Evolutionary conservation across 306 rosid genomes (phyloP).

Genomic region (Lathyrus tuberosus): DNA sequence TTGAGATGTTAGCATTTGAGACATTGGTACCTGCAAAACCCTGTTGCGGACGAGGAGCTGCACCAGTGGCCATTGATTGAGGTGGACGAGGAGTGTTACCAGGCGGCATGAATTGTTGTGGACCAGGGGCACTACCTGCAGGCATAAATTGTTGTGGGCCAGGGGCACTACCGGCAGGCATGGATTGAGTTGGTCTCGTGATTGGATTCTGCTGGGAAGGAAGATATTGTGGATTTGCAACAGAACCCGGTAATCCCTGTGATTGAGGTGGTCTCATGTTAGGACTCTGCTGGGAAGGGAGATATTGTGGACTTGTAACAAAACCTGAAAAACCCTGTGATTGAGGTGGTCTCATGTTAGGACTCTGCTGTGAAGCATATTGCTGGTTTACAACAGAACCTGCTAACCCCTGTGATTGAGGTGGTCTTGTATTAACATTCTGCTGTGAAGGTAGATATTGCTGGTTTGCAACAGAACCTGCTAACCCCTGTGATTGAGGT

Average conservation of each 20-base stretch:
- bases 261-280: conserved; percentile 65
- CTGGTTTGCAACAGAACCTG: background rate
- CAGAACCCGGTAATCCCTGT: conserved; percentile 58
- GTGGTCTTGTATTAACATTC: background rate
- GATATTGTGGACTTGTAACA: conserved; percentile 55
- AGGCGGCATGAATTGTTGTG: conserved; percentile 8
- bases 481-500: conserved; percentile 1
- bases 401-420: conserved; percentile 47
- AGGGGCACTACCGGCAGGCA: conserved; percentile 24
- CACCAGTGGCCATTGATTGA: conserved; percentile 51
- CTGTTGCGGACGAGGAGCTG: conserved; percentile 57
- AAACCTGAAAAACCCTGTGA: conserved; percentile 57
- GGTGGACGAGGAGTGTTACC: background rate
- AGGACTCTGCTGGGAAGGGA: conserved; percentile 61
- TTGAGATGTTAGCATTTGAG: conserved; percentile 55
- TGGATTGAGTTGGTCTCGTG: conserved; percentile 65
- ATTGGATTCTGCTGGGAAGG: conserved; percentile 63
- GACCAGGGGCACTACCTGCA: conserved; percentile 33
- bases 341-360: conserved; percentile 70
- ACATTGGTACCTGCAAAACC: conserved; percentile 51
- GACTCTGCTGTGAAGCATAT: conserved; percentile 62
- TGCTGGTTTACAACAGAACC: conserved; percentile 57
- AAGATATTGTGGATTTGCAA: conserved; percentile 55
- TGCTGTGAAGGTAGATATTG: background rate
- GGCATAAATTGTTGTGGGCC: conserved; percentile 28